phyloP scores from a whole-genome alignment of 2,329 filamentous ascomycete species.

The Calonectria pseudoturangicola region DNA sequence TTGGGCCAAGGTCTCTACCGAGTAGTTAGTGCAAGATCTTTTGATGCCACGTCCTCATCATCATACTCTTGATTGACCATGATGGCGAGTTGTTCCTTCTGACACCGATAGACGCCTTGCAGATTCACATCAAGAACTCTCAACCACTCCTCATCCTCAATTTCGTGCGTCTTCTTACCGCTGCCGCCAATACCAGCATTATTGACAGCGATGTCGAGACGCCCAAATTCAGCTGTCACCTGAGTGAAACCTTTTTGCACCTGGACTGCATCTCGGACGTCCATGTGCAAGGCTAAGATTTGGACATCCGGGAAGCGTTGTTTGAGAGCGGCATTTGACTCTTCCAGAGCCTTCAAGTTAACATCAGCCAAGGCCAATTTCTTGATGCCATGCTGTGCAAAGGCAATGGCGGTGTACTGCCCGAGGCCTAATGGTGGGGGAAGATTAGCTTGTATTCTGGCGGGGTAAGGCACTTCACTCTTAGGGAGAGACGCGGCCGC shows the following conservation, averaged over 20 bases:
- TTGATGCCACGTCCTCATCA: background rate
- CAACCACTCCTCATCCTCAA: conserved; percentile 68
- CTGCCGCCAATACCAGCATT: conserved; percentile 71
- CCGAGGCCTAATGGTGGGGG: conserved; percentile 65
- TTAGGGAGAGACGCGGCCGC: conserved; percentile 4
- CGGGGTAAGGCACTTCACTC: background rate
- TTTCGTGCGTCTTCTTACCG: conserved; percentile 65
- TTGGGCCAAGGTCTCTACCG: conserved; percentile 59
- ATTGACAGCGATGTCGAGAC: conserved; percentile 74
- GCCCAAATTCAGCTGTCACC: conserved; percentile 67
- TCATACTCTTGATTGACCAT: conserved; percentile 70
- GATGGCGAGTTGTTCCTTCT: conserved; percentile 69
- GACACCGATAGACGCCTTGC: conserved; percentile 74
- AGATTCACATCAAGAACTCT: conserved; percentile 72
- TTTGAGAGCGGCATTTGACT: conserved; percentile 59
- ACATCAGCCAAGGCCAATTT: conserved; percentile 68
- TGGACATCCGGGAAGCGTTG: conserved; percentile 62
- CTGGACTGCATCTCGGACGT: conserved; percentile 66
- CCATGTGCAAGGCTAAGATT: conserved; percentile 63
- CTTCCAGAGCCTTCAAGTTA: conserved; percentile 58
- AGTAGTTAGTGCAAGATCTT: conserved; percentile 18
- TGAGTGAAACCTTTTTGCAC: conserved; percentile 66
- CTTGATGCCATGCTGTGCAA: conserved; percentile 68
- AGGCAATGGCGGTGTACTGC: conserved; percentile 65
- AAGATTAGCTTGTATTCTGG: conserved; percentile 30